Evolutionary conservation across 768 basidiomycete species (phyloP), one percentile per base, ranked within the genome.

Genomic region (Chiua virens): DNA sequence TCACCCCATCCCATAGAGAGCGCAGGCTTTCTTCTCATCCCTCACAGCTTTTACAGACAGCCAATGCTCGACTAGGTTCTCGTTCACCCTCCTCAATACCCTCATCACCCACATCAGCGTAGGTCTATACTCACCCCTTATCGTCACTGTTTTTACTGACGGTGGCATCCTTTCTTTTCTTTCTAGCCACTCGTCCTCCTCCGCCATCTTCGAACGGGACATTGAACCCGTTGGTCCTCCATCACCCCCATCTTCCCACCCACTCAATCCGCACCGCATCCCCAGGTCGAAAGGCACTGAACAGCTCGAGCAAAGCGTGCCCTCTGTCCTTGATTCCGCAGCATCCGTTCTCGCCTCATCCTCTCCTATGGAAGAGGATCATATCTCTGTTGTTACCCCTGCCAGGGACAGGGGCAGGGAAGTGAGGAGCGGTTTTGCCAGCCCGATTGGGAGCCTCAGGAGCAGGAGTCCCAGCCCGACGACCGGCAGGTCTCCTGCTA

Each of bases 171-270:
- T 52, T 41, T 30, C 48, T 20, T 13, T 11, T 17, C 40, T 27
- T 42, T 35, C 49, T 46, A 55, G 60, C 1, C 82, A 89, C 60
- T 92, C 89, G 0, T 89, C 89, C 0, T 89, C 89, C 0, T 92
- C 90, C 1, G 91, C 92, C 34, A 95, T 94, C 50, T 95, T 95
- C 53, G 92, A 95, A 70, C 83, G 92, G 32, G 92, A 95, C 66
- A 92, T 95, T 56, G 92, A 93, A 58, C 85, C 85, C 15, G 47
- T 70, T 2, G 60, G 63, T 6, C 64, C 67, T 0, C 62, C 65
- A 58, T 78, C 71, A 30, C 78, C 61, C 52, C 69, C 49, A 40
- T 59, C 74, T 67, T 59, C 74, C 56, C 75, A 57, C 49, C 75
- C 68, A 2, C 64, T 59, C 23, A 85, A 89, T 61, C 88, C 89